Evolutionary conservation across 2,329 filamentous ascomycete genomes (phyloP), one percentile per base, ranked within the genome.

Genomic region (Cladobotryum mycophilum): DNA sequence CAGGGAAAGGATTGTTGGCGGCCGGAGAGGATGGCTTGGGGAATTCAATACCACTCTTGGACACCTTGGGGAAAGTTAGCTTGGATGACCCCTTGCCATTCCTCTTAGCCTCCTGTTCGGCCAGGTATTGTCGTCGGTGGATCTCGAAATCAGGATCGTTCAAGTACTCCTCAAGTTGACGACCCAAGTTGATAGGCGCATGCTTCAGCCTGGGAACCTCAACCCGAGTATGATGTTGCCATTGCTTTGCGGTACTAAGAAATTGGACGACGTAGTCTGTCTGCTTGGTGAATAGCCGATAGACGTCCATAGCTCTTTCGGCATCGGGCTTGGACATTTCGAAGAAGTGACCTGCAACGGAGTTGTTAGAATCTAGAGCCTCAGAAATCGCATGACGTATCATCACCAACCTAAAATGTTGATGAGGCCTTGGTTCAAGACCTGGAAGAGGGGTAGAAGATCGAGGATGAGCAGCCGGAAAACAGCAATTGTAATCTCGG

Each of bases 191-290:
- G 1, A 95, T 91, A 1, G 93, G 95, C 5, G 93, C 93, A 66
- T 99, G 93, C 72, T 96, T 97, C 58, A 99, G 79, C 72, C 96
- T 96, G 9, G 93, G 93, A 7, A 99, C 95, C 63, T 96, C 89
- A 37, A 99, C 80, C 54, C 92, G 79, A 5, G 93, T 99, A 56
- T 91, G 89, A 64, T 91, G 86, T 70, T 97, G 90, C 65, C 92
- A 93, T 64, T 93, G 86, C 55, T 92, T 82, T 41, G 93, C 93
- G 41, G 92, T 79, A 59, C 85, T 85, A 42, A 99, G 79, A 63
- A 92, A 99, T 61, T 89, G 84, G 14, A 99, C 92, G 1, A 97
- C 92, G 57, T 85, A 82, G 60, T 97, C 91, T 6, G 93, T 99
- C 67, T 96, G 91, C 61, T 82, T 86, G 14, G 89, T 89, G 63